Evolutionary conservation across 306 rosid genomes (phyloP), one percentile per base, ranked within the genome.

Genomic region (Quercus rubra): DNA sequence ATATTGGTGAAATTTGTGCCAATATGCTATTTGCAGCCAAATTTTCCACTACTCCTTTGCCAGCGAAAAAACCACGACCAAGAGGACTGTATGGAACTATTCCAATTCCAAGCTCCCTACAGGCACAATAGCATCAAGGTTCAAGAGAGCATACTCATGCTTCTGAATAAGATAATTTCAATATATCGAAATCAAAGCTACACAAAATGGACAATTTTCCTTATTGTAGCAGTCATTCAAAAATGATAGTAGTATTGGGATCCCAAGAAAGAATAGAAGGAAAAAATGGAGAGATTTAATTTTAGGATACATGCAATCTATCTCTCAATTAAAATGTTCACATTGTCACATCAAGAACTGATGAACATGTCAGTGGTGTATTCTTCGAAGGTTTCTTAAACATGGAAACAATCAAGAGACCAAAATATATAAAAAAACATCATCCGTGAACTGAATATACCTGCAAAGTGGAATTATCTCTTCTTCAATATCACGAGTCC

Each of bases 1-100:
- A 23, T 5, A 35, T 35, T 62, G 20, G 70, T 5, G 56, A 73
- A 51, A 68, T 56, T 33, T 62, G 30, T 88, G 90, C 97, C 94
- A 86, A 59, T 11, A 5, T 38, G 58, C 89, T 86, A 67, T 30
- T 21, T 71, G 74, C 75, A 33, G 97, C 73, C 68, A 87, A 21
- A 68, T 55, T 82, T 78, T 93, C 94, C 41, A 83, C 69, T 68
- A 87, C 81, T 30, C 84, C 93, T 86, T 71, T 91, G 73, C 98
- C 97, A 18, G 90, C 93, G 21, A 91, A 91, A 56, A 93, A 90
- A 6, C 94, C 98, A 31, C 89, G 87, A 13, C 98, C 97, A 51
- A 93, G 93, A 72, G 97, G 97, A 75, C 97, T 88, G 57, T 86
- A 91, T 8, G 98, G 91, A 54, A 90, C 98, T 71, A 91, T 87